Evolutionary conservation across 192 early-diverging fungal genomes (phyloP).

Genomic region (Allomyces macrogynus): DNA sequence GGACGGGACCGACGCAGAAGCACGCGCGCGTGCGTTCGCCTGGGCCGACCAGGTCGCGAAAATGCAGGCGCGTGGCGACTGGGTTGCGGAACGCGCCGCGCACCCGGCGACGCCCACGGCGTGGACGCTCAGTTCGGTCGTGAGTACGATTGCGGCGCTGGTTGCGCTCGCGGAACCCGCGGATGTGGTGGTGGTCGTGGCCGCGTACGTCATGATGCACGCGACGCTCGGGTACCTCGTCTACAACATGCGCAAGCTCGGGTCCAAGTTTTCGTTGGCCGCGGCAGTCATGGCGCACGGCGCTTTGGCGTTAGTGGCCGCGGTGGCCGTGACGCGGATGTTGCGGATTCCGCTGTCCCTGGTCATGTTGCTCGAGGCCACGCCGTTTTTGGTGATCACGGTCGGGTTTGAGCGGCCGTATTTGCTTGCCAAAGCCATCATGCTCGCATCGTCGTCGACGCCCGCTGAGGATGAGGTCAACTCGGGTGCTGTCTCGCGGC

Average conservation of each 20-base stretch:
- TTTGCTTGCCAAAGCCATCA: slow-evolving; percentile 58
- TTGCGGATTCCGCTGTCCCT: slow-evolving; percentile 13
- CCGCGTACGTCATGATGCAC: slow-evolving; percentile 62
- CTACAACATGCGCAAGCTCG: slow-evolving; percentile 62
- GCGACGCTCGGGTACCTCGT: slow-evolving; percentile 61
- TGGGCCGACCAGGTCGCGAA: too few relatives aligned
- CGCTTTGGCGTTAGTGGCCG: slow-evolving; percentile 10
- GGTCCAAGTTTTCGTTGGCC: slow-evolving; percentile 55
- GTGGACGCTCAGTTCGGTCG: too few relatives aligned
- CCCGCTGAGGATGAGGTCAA: neutral
- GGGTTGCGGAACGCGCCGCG: too few relatives aligned
- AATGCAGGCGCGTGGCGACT: too few relatives aligned
- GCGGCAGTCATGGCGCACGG: slow-evolving; percentile 17
- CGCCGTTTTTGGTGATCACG: slow-evolving; percentile 77
- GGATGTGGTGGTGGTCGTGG: slow-evolving; percentile 56
- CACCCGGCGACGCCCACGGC: too few relatives aligned
- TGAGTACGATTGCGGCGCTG: neutral
- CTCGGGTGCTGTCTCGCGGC: slow-evolving; percentile 13
- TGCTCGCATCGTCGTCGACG: slow-evolving; percentile 23
- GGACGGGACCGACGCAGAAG: too few relatives aligned
- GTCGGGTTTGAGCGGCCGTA: slow-evolving; percentile 80
- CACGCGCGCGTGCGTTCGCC: too few relatives aligned
- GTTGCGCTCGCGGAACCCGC: neutral
- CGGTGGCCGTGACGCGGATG: slow-evolving; percentile 11
- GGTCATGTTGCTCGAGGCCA: slow-evolving; percentile 37